phyloP scores from a whole-genome alignment of 2,329 filamentous ascomycete genomes.

The Cucurbitaria berberidis region DNA sequence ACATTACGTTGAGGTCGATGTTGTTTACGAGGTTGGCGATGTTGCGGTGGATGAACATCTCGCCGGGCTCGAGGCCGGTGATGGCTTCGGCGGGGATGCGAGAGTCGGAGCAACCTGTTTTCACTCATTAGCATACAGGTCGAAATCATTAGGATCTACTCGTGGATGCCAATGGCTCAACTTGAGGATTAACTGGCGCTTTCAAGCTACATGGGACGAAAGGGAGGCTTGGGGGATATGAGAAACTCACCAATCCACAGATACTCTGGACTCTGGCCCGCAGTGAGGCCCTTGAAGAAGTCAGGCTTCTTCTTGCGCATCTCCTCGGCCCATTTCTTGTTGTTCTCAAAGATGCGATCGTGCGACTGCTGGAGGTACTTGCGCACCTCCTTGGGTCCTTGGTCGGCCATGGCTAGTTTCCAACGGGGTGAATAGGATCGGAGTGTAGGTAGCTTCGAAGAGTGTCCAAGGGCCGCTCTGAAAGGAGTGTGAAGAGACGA shows the following conservation, averaged over 20 bases:
- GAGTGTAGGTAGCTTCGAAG: not conserved
- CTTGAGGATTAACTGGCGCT: not conserved
- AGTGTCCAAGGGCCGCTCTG: not conserved
- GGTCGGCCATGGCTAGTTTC: slow-evolving; percentile 26
- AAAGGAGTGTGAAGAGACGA: slow-evolving; percentile 3
- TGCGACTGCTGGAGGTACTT: slow-evolving; percentile 68
- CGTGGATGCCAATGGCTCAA: not conserved
- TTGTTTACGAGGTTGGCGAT: slow-evolving; percentile 48
- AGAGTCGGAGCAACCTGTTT: slow-evolving; percentile 47
- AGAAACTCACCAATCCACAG: slow-evolving; percentile 55
- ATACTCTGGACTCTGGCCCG: slow-evolving; percentile 72
- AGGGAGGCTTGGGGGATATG: not conserved
- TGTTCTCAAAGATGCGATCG: slow-evolving; percentile 72
- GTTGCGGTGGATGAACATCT: slow-evolving; percentile 47
- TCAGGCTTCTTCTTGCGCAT: slow-evolving; percentile 65
- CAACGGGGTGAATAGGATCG: not conserved
- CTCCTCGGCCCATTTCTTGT: slow-evolving; percentile 68
- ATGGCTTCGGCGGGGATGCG: slow-evolving; percentile 51
- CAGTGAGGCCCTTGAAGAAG: slow-evolving; percentile 69
- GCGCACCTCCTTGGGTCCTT: slow-evolving; percentile 33
- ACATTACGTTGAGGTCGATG: slow-evolving; percentile 51
- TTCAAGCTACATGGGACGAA: not conserved
- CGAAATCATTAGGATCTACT: not conserved
- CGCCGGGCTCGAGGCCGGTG: slow-evolving; percentile 46
- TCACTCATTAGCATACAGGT: slow-evolving; percentile 5